Evolutionary conservation across 1,284 basidiomycete genomes (phyloP).

Genomic region (Naganishia sp.): DNA sequence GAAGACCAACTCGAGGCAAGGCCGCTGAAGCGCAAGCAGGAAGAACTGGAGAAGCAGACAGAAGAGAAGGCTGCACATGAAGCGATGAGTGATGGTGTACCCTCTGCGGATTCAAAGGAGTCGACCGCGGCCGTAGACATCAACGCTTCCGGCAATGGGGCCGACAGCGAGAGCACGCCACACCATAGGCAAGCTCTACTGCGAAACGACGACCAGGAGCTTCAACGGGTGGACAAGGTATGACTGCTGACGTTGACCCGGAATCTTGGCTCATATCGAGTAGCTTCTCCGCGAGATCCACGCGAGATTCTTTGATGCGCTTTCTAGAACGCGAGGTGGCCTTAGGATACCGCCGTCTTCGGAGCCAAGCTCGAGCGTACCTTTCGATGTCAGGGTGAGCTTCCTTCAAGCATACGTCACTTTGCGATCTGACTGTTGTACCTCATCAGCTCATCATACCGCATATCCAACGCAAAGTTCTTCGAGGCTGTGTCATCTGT

Average conservation of each 20-base stretch:
- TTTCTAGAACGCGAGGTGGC: constrained; percentile 41
- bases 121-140: constrained; percentile 28
- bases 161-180: constrained; percentile 35
- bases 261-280: constrained; percentile 12
- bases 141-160: constrained; percentile 30
- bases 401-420: background rate
- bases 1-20: constrained; percentile 23
- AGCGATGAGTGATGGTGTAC: background rate
- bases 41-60: constrained; percentile 33
- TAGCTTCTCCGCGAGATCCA: constrained; percentile 72
- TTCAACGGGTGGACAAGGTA: constrained; percentile 72
- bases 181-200: constrained; percentile 68
- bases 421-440: constrained; percentile 6
- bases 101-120: constrained; percentile 27
- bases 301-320: constrained; percentile 65
- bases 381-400: constrained; percentile 36
- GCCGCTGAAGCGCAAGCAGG: constrained; percentile 30
- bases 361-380: constrained; percentile 22
- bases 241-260: constrained; percentile 37
- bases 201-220: constrained; percentile 84
- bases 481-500: constrained; percentile 75
- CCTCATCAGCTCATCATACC: constrained; percentile 73
- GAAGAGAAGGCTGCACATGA: constrained; percentile 32
- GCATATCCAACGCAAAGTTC: constrained; percentile 69
- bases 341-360: constrained; percentile 18